Conservation (phyloP, 208 protist genomes). For the Trypanosoma mega region DNA sequence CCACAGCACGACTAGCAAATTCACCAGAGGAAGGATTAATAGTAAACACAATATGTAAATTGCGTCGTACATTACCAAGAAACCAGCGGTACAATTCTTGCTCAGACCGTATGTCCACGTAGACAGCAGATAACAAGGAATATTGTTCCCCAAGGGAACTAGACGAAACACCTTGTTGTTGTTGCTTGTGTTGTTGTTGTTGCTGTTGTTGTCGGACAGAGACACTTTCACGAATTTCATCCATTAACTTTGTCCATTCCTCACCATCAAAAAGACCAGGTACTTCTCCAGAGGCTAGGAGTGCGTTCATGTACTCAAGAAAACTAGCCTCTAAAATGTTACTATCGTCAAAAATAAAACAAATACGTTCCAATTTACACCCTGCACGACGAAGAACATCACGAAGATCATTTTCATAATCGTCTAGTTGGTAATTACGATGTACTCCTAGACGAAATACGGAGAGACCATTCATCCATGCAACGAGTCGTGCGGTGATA, state of each 20-base stretch:
- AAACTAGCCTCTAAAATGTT: constrained; percentile 98
- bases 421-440: constrained; percentile 93
- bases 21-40: constrained; percentile 98
- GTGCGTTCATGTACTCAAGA: constrained; percentile 99
- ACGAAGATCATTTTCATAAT: constrained; percentile 99
- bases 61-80: constrained; percentile 93
- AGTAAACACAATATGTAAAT: constrained; percentile 99
- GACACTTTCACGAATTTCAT: constrained; percentile 68
- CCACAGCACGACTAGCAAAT: constrained; percentile 93
- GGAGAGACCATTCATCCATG: constrained; percentile 97
- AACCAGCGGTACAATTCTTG: constrained; percentile 97
- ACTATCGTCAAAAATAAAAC: constrained; percentile 99
- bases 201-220: constrained; percentile 29
- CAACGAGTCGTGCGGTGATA: constrained; percentile 96
- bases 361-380: constrained; percentile 97
- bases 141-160: constrained; percentile 2
- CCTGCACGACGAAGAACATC: constrained; percentile 94
- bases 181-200: constrained; percentile 24
- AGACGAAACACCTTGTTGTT: not conserved
- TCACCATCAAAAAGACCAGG: constrained; percentile 99
- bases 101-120: constrained; percentile 83
- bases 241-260: constrained; percentile 95
- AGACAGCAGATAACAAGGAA: constrained; percentile 24
- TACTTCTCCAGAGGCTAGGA: constrained; percentile 98
- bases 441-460: constrained; percentile 98